phyloP scores from a whole-genome alignment of 768 basidiomycete species.

The Ephemerocybe angulata region DNA sequence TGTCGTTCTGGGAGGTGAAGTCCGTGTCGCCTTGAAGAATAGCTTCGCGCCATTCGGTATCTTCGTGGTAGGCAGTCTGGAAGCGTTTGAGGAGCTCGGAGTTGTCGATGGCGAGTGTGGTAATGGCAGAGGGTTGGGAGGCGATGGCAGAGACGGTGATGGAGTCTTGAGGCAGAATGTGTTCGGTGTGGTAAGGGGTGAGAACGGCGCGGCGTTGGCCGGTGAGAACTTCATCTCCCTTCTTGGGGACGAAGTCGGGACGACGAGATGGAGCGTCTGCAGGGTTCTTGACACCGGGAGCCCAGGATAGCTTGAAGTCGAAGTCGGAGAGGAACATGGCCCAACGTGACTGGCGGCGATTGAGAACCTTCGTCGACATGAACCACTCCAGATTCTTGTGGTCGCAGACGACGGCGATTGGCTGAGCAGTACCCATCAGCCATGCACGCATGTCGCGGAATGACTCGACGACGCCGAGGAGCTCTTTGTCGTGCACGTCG shows the following conservation, averaged over 20 bases:
- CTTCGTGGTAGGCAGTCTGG: constrained; percentile 18
- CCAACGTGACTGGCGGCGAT: constrained; percentile 45
- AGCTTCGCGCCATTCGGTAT: constrained; percentile 24
- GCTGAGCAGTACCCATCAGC: constrained; percentile 24
- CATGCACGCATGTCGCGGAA: constrained; percentile 27
- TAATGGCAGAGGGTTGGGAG: constrained; percentile 18
- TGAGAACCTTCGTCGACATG: constrained; percentile 34
- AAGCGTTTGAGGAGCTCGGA: constrained; percentile 22
- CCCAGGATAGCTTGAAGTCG: constrained; percentile 30
- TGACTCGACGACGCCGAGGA: neutral
- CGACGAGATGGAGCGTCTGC: constrained; percentile 29
- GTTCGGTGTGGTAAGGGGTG: constrained; percentile 24
- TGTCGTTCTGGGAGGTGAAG: constrained; percentile 9
- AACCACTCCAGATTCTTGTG: constrained; percentile 47
- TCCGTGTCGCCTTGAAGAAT: constrained; percentile 12
- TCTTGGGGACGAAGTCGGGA: constrained; percentile 28
- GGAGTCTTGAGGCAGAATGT: constrained; percentile 18
- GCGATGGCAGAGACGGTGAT: neutral
- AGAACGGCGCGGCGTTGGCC: constrained; percentile 26
- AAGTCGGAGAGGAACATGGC: constrained; percentile 38
- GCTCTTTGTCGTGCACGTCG: constrained; percentile 5
- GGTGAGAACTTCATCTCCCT: constrained; percentile 20
- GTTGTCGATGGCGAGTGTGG: constrained; percentile 24
- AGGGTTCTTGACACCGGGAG: constrained; percentile 25
- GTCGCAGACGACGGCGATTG: constrained; percentile 25